Base-by-base conservation (phyloP, 805 yeast species). In the Spathaspora hagerdaliae region DNA sequence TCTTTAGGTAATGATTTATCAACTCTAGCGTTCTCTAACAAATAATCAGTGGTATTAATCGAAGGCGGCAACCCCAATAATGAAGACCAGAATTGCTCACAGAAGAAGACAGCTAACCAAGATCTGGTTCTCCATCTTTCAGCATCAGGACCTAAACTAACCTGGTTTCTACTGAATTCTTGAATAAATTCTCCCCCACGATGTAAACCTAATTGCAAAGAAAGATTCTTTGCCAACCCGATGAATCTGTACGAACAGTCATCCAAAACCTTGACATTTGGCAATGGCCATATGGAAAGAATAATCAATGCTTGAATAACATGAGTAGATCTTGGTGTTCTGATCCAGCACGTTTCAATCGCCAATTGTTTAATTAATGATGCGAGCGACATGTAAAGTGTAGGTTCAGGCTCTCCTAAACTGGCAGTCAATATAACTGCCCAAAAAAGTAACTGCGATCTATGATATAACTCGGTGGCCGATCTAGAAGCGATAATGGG, bases 121-220 rank as follows among this genome's bases (percentile, higher is more conserved):
- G 96, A 81, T 53, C 96, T 73, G 1, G 97, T 89, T 62, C 97
- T 77, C 97, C 97, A 91, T 58, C 82, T 83, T 54, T 88, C 97
- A 5, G 96, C 92, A 64, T 91, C 89, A 0, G 92, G 92, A 5
- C 75, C 76, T 64, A 90, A 73, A 24, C 87, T 79, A 5, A 86
- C 94, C 60, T 91, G 97, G 29, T 92, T 87, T 57, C 97, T 75
- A 6, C 95, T 84, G 54, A 91, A 91, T 58, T 91, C 97, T 51
- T 85, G 81, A 52, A 91, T 88, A 61, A 91, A 91, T 60, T 86
- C 87, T 26, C 97, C 97, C 2, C 77, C 75, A 52, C 97, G 72
- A 64, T 91, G 97, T 49, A 91, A 71, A 9, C 97, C 97, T 32
- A 91, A 67, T 61, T 91, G 97, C 52, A 85, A 78, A 0, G 95